Conservation (phyloP, 257 asterid genomes). For the Solanum tacnaense region DNA sequence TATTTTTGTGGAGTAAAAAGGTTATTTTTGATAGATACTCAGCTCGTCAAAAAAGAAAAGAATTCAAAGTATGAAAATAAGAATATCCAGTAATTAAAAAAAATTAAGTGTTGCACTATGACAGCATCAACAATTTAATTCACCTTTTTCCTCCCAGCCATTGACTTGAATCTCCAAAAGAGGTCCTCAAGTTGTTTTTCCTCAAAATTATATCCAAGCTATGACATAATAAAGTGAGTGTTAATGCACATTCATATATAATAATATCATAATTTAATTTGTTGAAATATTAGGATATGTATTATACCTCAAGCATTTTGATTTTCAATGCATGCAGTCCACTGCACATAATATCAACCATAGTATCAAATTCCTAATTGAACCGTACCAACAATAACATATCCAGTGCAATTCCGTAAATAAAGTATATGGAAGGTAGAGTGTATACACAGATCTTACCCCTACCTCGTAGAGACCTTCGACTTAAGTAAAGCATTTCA, state of each 20-base stretch:
- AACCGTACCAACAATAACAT: neutral
- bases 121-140: too few species aligned
- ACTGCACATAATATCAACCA: conserved; percentile 24
- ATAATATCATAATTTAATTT: neutral
- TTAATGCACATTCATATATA: neutral
- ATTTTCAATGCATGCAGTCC: conserved; percentile 88
- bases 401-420: neutral
- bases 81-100: too few species aligned
- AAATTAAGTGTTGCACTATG: too few species aligned
- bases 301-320: conserved; percentile 67
- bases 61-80: too few species aligned
- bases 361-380: neutral
- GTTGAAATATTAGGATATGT: neutral
- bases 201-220: conserved; percentile 81
- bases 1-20: too few species aligned
- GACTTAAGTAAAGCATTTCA: neutral
- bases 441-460: neutral
- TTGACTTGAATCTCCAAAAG: conserved; percentile 69
- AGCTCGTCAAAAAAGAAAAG: too few species aligned
- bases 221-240: conserved; percentile 1
- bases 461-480: neutral
- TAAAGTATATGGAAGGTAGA: neutral
- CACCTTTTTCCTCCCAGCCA: conserved; percentile 88
- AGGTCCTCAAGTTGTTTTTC: conserved; percentile 78
- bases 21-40: too few species aligned